These are phyloP conservation scores for Naumovozyma baii DNA, from an alignment of 805 yeast species.

Conservation along the genomic window DNA sequence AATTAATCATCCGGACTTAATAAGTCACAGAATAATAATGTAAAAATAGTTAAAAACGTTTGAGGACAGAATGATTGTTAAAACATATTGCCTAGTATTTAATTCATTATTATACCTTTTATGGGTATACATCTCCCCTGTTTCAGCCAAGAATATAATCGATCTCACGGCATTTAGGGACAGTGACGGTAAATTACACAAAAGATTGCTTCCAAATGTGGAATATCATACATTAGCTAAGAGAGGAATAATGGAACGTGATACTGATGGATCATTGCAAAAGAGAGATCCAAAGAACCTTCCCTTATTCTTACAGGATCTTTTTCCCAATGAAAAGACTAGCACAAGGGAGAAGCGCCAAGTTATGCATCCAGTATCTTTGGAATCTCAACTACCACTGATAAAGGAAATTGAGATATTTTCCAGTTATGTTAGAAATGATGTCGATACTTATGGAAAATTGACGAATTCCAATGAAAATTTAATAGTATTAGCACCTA, in stretches of 20 bases:
- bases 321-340: background rate
- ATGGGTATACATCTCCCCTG: background rate
- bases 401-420: constrained; percentile 46
- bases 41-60: too few relatives aligned
- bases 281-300: background rate
- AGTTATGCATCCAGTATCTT: constrained; percentile 3
- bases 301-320: background rate
- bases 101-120: background rate
- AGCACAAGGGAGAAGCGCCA: background rate
- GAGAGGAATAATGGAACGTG: background rate
- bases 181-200: constrained; percentile 8
- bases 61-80: background rate
- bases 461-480: constrained; percentile 37
- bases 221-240: constrained; percentile 1
- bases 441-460: constrained; percentile 38
- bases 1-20: too few relatives aligned
- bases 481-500: constrained; percentile 61
- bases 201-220: constrained; percentile 5
- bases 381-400: constrained; percentile 27
- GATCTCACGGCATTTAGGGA: constrained; percentile 6
- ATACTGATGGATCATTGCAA: background rate
- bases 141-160: constrained; percentile 6
- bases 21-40: too few relatives aligned
- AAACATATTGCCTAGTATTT: background rate
- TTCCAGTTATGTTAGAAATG: constrained; percentile 61